Evolutionary conservation across 2,329 filamentous ascomycete species (phyloP), one percentile per base, ranked within the genome.

Genomic region (Talaromyces sp.): DNA sequence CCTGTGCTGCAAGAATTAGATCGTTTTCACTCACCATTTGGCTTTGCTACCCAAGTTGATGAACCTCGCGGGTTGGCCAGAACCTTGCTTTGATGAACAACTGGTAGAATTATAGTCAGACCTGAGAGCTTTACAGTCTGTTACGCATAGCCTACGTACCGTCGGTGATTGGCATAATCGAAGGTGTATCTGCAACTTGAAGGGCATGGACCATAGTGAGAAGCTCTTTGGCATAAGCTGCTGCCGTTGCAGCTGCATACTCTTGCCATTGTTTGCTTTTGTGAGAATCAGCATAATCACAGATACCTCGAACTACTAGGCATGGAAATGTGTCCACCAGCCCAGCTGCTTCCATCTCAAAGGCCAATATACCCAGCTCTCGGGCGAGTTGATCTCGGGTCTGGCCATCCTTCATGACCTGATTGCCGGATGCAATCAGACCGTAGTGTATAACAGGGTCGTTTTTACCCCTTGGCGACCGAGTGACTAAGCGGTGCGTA

Each of bases 281-380:
- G 43, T 65, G 59, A 14, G 59, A 63, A 33, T 65, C 60, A 16
- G 64, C n/a, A 39, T 63, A 65, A 22, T 65, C 64, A 22, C 50
- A 63, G 9, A 65, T 63, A 1, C 64, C 64, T 31, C 64, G 27
- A 37, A 65, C 54, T 16, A 62, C 64, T 9, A 65, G 11, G 33
- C 64, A 62, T n/a, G 64, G 64, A n/a, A 63, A 65, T 13, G 19
- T 62, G 41, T 65, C 60, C 41, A 65, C 62, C 33, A 65, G 47
- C 1, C 64, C 41, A 1, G 41, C 62, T 2, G 62, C 62, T 19
- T 64, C 62, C 52, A 63, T 59, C n/a, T 64, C 54, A 33, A 65
- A 63, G 19, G 59, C 62, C 2, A 65, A 22, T 5, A 63, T 33
- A 0, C 41, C 60, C 3, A 62, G 24, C 22, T 65, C 41, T 6